These are phyloP conservation scores for Paraglomus occultum DNA, from an alignment of 192 early-diverging fungal species.

Conservation along the genomic window DNA sequence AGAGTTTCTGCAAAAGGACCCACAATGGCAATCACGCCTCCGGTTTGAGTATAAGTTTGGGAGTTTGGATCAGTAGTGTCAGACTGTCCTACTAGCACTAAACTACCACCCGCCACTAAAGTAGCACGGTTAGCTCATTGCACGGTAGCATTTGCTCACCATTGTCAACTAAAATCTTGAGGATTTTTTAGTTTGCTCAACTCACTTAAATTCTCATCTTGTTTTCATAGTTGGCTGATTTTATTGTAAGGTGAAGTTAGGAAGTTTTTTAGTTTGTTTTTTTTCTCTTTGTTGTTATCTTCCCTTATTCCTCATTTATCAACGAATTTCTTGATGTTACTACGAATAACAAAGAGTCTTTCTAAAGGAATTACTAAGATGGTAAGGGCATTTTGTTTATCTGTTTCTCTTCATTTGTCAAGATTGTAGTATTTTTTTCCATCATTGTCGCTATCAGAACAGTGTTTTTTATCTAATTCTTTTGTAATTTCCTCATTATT, in stretches of 20 bases:
- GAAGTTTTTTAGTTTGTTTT: too few species aligned
- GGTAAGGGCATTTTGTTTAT: neutral
- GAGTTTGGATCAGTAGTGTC: neutral
- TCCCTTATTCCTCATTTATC: neutral
- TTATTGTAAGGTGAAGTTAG: too few species aligned
- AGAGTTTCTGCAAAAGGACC: neutral
- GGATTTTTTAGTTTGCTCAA: conserved; percentile 2
- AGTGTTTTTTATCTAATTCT: neutral
- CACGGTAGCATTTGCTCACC: neutral
- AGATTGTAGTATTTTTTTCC: neutral
- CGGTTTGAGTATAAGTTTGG: conserved; percentile 5
- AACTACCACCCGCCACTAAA: neutral
- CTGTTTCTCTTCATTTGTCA: conserved; percentile 6
- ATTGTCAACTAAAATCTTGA: neutral
- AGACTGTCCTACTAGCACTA: conserved; percentile 7
- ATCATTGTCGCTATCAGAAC: neutral
- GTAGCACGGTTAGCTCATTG: neutral
- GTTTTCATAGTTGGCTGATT: neutral
- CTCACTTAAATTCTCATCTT: neutral
- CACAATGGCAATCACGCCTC: conserved; percentile 1
- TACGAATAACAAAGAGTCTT: conserved; percentile 12
- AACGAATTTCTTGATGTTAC: conserved; percentile 17
- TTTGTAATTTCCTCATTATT: neutral
- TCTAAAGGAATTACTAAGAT: conserved; percentile 11
- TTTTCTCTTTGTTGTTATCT: too few species aligned